Conservation (phyloP, 139 green algal species). For the Picocystis salinarum region DNA sequence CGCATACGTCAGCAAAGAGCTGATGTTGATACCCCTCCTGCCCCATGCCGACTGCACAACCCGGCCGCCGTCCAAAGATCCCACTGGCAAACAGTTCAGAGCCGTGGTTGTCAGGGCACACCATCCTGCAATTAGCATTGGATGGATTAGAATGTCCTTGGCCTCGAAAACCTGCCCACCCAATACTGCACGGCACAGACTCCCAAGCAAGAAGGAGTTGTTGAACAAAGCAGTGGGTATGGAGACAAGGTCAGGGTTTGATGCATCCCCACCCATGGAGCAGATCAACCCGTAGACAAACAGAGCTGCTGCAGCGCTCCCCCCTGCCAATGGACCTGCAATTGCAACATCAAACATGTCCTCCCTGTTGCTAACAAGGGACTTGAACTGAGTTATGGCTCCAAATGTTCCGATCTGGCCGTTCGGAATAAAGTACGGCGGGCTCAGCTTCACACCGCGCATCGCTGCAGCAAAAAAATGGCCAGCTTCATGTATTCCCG, state of each 20-base stretch:
- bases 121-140: slow-evolving; percentile 54
- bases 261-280: slow-evolving; percentile 5
- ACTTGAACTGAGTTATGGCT: slow-evolving; percentile 62
- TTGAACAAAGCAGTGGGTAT: slow-evolving; percentile 64
- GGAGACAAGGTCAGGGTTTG: slow-evolving; percentile 35
- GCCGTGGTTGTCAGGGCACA: slow-evolving; percentile 53
- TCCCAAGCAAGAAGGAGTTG: slow-evolving; percentile 43
- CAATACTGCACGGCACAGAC: slow-evolving; percentile 25
- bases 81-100: slow-evolving; percentile 68
- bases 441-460: slow-evolving; percentile 45
- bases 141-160: not conserved
- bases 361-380: slow-evolving; percentile 26
- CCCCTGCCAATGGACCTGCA: slow-evolving; percentile 37
- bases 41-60: slow-evolving; percentile 39
- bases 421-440: slow-evolving; percentile 78
- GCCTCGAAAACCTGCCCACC: too few relatives aligned
- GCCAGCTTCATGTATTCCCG: slow-evolving; percentile 61
- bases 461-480: slow-evolving; percentile 31
- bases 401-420: slow-evolving; percentile 71
- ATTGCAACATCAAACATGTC: slow-evolving; percentile 67
- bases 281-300: slow-evolving; percentile 31
- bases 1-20: slow-evolving; percentile 61
- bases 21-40: slow-evolving; percentile 30
- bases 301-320: slow-evolving; percentile 21
- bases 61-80: slow-evolving; percentile 55